These are phyloP conservation scores for Delphinella strobiligena DNA, from an alignment of 2,329 filamentous ascomycete species.

Conservation along the genomic window DNA sequence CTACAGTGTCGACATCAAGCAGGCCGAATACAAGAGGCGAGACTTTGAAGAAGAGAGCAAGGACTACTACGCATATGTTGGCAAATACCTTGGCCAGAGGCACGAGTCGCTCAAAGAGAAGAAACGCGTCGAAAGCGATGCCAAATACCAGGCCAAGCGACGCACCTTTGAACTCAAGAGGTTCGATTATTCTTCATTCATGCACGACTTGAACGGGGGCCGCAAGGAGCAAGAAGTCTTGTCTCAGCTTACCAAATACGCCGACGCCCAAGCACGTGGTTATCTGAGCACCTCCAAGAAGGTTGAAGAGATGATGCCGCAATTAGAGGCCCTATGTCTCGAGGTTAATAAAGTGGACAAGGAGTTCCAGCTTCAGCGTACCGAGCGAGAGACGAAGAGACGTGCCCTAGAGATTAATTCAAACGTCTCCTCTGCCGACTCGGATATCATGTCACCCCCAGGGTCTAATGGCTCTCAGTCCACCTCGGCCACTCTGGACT, in stretches of 20 bases:
- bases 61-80: slow-evolving; percentile 93
- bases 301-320: slow-evolving; percentile 74
- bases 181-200: slow-evolving; percentile 97
- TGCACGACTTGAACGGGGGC: slow-evolving; percentile 98
- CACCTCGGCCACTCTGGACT: neutral
- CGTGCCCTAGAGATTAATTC: slow-evolving; percentile 81
- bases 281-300: slow-evolving; percentile 77
- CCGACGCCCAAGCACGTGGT: slow-evolving; percentile 73
- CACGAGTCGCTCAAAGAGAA: slow-evolving; percentile 96
- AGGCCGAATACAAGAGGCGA: slow-evolving; percentile 90
- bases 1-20: slow-evolving; percentile 94
- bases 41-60: slow-evolving; percentile 99
- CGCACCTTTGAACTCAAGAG: slow-evolving; percentile 93
- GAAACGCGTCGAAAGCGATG: slow-evolving; percentile 87
- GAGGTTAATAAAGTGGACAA: slow-evolving; percentile 94
- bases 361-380: slow-evolving; percentile 87
- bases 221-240: slow-evolving; percentile 95
- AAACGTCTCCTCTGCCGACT: slow-evolving; percentile 1
- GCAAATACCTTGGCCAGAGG: slow-evolving; percentile 88
- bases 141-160: slow-evolving; percentile 89
- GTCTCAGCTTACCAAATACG: slow-evolving; percentile 87
- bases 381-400: slow-evolving; percentile 92
- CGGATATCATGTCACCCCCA: neutral
- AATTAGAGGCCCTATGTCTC: slow-evolving; percentile 73
- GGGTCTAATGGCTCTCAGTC: neutral